Percentiles rank a stretch among this genome's conserved stretches.
These are phyloP conservation scores for Globisporangium yorkense DNA, from an alignment of 352 stramenopile species.

Conservation along the genomic window DNA sequence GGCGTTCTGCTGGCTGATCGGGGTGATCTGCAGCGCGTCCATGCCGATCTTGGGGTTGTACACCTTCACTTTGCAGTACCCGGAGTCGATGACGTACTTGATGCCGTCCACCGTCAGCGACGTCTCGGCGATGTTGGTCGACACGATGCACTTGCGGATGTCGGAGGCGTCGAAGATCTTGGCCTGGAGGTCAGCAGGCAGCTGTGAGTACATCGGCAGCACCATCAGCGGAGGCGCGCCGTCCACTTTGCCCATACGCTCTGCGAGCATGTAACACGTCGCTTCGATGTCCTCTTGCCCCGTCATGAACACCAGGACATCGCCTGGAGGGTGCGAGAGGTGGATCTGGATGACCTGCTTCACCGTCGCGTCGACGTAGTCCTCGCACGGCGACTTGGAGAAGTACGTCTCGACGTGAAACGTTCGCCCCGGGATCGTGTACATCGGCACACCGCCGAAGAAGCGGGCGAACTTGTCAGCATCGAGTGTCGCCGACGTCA, in stretches of 20 bases:
- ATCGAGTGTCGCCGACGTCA: conserved; percentile 96
- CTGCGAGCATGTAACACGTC: conserved; percentile 91
- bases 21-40: conserved; percentile 95
- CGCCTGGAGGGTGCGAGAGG: conserved; percentile 93
- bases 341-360: conserved; percentile 99
- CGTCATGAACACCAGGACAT: conserved; percentile 99
- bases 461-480: conserved; percentile 96
- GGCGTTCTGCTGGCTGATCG: conserved; percentile 96
- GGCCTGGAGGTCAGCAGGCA: conserved; percentile 96
- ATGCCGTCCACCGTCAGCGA: conserved; percentile 96
- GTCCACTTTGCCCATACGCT: conserved; percentile 93
- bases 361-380: conserved; percentile 98
- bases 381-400: conserved; percentile 92
- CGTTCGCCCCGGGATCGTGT: conserved; percentile 92
- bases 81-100: conserved; percentile 97
- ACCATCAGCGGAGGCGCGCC: conserved; percentile 93
- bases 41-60: conserved; percentile 99
- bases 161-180: conserved; percentile 97
- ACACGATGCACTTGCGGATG: conserved; percentile 96
- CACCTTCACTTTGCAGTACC: conserved; percentile 99
- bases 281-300: conserved; percentile 99
- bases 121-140: conserved; percentile 98
- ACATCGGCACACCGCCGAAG: conserved; percentile 97
- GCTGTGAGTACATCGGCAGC: conserved; percentile 99
- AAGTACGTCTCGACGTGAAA: conserved; percentile 86